Conservation (phyloP, 768 basidiomycete genomes). For the Suillus weaverae region DNA sequence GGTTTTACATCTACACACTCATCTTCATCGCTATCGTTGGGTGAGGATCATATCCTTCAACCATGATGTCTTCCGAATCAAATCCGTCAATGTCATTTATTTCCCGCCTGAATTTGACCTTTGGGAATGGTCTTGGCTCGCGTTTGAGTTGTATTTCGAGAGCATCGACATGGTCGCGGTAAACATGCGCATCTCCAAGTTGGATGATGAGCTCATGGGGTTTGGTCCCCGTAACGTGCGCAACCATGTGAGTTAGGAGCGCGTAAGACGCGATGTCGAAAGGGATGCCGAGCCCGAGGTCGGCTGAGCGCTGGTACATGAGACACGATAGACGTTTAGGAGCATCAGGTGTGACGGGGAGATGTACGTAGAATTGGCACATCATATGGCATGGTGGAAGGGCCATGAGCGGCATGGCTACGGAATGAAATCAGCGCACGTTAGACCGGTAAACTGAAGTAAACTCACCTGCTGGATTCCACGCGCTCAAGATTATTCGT, state of each 20-base stretch:
- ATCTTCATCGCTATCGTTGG: constrained; percentile 92
- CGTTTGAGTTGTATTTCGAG: constrained; percentile 78
- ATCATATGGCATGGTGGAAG: constrained; percentile 98
- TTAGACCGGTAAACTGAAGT: neutral
- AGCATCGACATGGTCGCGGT: constrained; percentile 89
- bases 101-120: constrained; percentile 67
- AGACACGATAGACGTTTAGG: constrained; percentile 85
- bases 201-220: constrained; percentile 92
- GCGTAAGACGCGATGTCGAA: constrained; percentile 99
- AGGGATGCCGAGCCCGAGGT: constrained; percentile 94
- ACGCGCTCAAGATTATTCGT: constrained; percentile 91
- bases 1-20: constrained; percentile 59
- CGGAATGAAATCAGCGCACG: neutral
- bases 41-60: constrained; percentile 86
- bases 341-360: constrained; percentile 53
- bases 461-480: constrained; percentile 91
- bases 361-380: constrained; percentile 97
- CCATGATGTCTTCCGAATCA: constrained; percentile 72
- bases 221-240: constrained; percentile 83
- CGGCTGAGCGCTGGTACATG: constrained; percentile 98
- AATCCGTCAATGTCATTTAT: constrained; percentile 80
- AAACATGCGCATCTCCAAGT: constrained; percentile 97
- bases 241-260: constrained; percentile 95
- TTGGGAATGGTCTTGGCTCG: constrained; percentile 82
- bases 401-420: constrained; percentile 94